These are phyloP conservation scores for Parastagonospora nodorum DNA, from an alignment of 2,329 filamentous ascomycete species.

Conservation along the genomic window DNA sequence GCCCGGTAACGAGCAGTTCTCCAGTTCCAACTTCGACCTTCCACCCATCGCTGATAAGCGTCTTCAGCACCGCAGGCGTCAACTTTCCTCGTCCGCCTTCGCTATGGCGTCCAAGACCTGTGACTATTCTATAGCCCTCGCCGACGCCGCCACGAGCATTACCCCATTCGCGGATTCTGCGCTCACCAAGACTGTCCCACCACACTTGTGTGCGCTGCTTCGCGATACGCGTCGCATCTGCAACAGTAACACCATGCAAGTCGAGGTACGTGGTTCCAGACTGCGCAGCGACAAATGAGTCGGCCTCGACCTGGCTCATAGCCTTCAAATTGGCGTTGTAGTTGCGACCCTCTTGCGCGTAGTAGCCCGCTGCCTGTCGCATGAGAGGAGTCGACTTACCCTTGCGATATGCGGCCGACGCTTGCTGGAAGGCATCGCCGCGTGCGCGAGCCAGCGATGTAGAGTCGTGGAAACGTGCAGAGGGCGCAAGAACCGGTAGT, in stretches of 20 bases:
- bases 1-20: constrained; percentile 70
- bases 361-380: constrained; percentile 76
- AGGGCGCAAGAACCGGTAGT: constrained; percentile 31
- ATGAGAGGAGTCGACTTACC: constrained; percentile 74
- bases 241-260: constrained; percentile 81
- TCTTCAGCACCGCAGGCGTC: constrained; percentile 78
- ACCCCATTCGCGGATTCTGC: constrained; percentile 53
- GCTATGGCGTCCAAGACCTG: constrained; percentile 80
- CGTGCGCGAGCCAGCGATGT: constrained; percentile 53
- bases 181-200: constrained; percentile 77
- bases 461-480: constrained; percentile 47
- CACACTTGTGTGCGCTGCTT: constrained; percentile 69
- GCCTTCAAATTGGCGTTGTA: constrained; percentile 62
- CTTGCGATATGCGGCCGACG: constrained; percentile 62
- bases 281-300: constrained; percentile 70
- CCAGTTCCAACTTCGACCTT: constrained; percentile 75
- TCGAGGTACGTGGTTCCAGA: constrained; percentile 73
- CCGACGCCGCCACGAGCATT: constrained; percentile 51
- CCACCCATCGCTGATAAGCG: constrained; percentile 81
- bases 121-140: constrained; percentile 74
- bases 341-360: constrained; percentile 72
- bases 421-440: constrained; percentile 60
- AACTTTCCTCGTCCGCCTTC: constrained; percentile 75
- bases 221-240: constrained; percentile 80
- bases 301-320: constrained; percentile 69